Base-by-base conservation (phyloP, 352 stramenopile genomes). In the Phytophthora podocarpi region DNA sequence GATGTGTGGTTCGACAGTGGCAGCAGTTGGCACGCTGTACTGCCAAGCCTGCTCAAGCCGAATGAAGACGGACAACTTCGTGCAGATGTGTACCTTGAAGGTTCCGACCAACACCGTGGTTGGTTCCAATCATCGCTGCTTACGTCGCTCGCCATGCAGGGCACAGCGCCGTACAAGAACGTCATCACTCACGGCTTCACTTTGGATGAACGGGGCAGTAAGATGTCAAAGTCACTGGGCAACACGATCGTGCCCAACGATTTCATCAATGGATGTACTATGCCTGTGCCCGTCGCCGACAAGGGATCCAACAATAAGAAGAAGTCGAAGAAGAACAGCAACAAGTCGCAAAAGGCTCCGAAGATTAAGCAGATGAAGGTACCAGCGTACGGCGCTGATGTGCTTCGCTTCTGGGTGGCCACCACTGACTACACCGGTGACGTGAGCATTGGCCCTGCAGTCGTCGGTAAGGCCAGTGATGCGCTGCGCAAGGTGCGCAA, bases 1-100 rank as follows among this genome's bases (percentile, higher is more conserved):
- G 98, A 99, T 75, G 98, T 99, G 30, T 99, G 98, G 98, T 99
- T 99, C 69, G 98, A 99, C 80, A 98, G 91, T 36, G 91, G 90
- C 30, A 91, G 80, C 28, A 91, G 76, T 47, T 94, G 87, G 87
- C 68, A 91, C 50, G 61, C 82, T 0, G 83, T 93, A 16, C 65
- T 93, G 8, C 42, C 67, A 0, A 30, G 23, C n/a, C 6, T 76
- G 1, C 39, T 69, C 11, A 34, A 71, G 39, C 76, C 80, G 34
- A 72, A 83, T 0, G 78, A 89, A 47, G 67, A 90, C 11, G 57
- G 62, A 24, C 57, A 59, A 35, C 95, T 93, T 64, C 90, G 92
- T 39, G 97, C 96, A 1, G 89, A 99, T 72, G 72, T 99, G 42
- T 99, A 99, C 68, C 76, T 99, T 16, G 97, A 99, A 84, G 97